Evolutionary conservation across 2,329 filamentous ascomycete species (phyloP).

Genomic region (Ilyonectria sp.): DNA sequence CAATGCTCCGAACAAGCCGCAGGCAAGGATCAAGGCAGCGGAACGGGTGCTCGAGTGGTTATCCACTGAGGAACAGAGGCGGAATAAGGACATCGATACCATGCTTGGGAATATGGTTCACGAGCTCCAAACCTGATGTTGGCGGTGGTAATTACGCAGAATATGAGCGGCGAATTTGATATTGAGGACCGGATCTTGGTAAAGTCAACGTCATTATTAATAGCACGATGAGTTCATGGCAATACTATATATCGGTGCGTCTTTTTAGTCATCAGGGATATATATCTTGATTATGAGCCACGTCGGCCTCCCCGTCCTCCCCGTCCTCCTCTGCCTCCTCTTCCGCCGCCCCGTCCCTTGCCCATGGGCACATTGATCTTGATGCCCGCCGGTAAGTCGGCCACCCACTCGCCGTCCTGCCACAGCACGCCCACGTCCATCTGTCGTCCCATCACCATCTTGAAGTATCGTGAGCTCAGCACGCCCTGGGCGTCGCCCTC

Average conservation of each 20-base stretch:
- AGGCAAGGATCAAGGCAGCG: slow-evolving; percentile 58
- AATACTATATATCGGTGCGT: background rate
- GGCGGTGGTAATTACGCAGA: background rate
- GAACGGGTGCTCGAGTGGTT: slow-evolving; percentile 57
- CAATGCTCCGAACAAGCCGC: slow-evolving; percentile 52
- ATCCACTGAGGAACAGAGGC: slow-evolving; percentile 39
- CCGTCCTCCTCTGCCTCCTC: slow-evolving; percentile 57
- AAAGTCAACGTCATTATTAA: background rate
- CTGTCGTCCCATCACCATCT: slow-evolving; percentile 76
- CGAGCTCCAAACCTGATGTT: background rate
- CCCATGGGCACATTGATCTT: slow-evolving; percentile 64
- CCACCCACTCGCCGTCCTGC: slow-evolving; percentile 76
- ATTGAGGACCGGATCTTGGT: background rate
- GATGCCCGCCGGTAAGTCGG: slow-evolving; percentile 76
- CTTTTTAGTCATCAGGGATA: background rate
- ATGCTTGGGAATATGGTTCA: slow-evolving; percentile 14
- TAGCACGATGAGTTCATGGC: background rate
- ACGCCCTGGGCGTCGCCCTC: slow-evolving; percentile 72
- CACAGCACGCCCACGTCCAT: slow-evolving; percentile 77
- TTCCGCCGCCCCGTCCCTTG: slow-evolving; percentile 62
- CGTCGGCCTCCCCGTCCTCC: slow-evolving; percentile 41
- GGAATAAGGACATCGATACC: slow-evolving; percentile 16
- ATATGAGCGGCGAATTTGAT: background rate
- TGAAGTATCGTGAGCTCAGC: slow-evolving; percentile 78
- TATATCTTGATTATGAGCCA: slow-evolving; percentile 25